Percentiles rank a stretch among this genome's conserved stretches.
These are phyloP conservation scores for Phytophthora cryptogea DNA, from an alignment of 352 stramenopile species.

Conservation along the genomic window DNA sequence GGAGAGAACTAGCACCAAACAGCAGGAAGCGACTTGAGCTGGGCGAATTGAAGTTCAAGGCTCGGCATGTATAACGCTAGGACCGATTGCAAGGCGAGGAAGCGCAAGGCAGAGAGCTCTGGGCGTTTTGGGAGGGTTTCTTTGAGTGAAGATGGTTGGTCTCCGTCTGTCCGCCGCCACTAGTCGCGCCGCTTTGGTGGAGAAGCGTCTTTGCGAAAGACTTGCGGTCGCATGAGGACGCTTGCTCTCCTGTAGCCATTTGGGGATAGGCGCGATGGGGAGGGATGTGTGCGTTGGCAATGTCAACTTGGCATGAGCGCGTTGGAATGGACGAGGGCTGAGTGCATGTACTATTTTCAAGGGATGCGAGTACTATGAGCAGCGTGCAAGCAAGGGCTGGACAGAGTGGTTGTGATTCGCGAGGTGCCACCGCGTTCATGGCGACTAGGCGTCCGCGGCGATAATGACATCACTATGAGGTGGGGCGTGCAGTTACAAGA, in stretches of 20 bases:
- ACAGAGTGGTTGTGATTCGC: too few species aligned
- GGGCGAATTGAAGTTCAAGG: slow-evolving; percentile 15
- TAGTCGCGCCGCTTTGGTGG: slow-evolving; percentile 14
- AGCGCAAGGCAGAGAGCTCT: slow-evolving; percentile 3
- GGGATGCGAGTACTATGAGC: too few species aligned
- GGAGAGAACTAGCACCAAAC: slow-evolving; percentile 2
- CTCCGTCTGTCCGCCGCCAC: not conserved
- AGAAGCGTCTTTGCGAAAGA: slow-evolving; percentile 6
- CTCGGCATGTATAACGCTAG: not conserved
- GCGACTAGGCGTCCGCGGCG: not conserved
- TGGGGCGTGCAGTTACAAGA: not conserved
- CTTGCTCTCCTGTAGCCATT: slow-evolving; percentile 5
- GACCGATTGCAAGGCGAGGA: not conserved
- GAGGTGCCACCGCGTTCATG: not conserved
- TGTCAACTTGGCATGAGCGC: too few species aligned
- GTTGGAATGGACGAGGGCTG: slow-evolving; percentile 6
- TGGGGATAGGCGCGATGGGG: slow-evolving; percentile 2
- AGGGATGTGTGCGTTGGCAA: not conserved
- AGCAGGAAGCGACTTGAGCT: slow-evolving; percentile 11
- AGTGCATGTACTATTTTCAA: slow-evolving; percentile 4
- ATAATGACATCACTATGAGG: not conserved
- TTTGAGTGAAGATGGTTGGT: slow-evolving; percentile 6
- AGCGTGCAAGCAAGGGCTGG: too few species aligned
- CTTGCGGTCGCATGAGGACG: not conserved
- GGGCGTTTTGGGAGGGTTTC: not conserved